Percentiles rank a stretch among this genome's conserved stretches.
phyloP scores from a whole-genome alignment of 306 rosid species.

The Begonia loranthoides region DNA sequence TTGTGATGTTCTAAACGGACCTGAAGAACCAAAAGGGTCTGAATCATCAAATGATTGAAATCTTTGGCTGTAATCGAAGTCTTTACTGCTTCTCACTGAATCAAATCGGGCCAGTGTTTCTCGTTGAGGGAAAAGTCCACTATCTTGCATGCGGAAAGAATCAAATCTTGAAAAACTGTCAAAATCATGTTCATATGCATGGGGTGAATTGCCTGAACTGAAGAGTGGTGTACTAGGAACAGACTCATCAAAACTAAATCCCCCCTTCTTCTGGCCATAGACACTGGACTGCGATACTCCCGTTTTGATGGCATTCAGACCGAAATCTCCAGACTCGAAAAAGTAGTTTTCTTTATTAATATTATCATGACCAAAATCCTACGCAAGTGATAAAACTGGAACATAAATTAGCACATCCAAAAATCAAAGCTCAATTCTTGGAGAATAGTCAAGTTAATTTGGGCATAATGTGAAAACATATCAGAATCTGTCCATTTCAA shows the following conservation, averaged over 20 bases:
- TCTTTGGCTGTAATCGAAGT: slow-evolving; percentile 38
- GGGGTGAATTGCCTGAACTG: slow-evolving; percentile 56
- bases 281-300: slow-evolving; percentile 38
- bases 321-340: slow-evolving; percentile 68
- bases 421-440: too few relatives aligned
- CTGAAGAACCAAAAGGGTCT: slow-evolving; percentile 71
- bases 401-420: too few relatives aligned
- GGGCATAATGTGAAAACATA: too few relatives aligned
- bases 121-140: slow-evolving; percentile 37
- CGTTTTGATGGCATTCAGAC: slow-evolving; percentile 72
- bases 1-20: slow-evolving; percentile 49
- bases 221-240: slow-evolving; percentile 91
- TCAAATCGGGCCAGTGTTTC: slow-evolving; percentile 50
- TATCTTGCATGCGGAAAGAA: slow-evolving; percentile 56
- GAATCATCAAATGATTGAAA: slow-evolving; percentile 52
- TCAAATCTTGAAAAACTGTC: slow-evolving; percentile 76
- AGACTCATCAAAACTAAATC: slow-evolving; percentile 72
- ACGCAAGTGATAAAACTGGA: background rate
- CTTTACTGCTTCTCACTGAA: slow-evolving; percentile 54
- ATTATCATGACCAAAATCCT: slow-evolving; percentile 51
- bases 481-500: too few relatives aligned
- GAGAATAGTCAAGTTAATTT: too few relatives aligned
- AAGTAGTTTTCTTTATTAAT: slow-evolving; percentile 40
- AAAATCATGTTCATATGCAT: slow-evolving; percentile 38
- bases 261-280: slow-evolving; percentile 41